phyloP scores from a whole-genome alignment of 2,329 filamentous ascomycete species.

The Dothistroma septosporum region DNA sequence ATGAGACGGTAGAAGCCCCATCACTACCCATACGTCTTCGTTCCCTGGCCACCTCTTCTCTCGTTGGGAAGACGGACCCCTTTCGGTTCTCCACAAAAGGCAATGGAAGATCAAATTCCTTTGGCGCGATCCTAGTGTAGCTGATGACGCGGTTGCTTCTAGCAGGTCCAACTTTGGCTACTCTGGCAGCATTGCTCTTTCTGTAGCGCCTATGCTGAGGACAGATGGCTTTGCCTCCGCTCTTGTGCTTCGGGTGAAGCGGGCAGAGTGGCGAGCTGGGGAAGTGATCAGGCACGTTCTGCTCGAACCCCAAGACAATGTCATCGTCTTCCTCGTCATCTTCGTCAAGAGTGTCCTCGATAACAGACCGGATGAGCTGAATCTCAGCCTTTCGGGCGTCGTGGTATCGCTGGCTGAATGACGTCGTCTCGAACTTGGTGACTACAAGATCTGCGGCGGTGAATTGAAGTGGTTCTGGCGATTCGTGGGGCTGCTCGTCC shows the following conservation, averaged over 20 bases:
- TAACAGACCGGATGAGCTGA: constrained; percentile 24
- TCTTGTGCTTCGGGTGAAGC: constrained; percentile 35
- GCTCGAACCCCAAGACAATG: constrained; percentile 29
- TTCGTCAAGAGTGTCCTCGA: constrained; percentile 26
- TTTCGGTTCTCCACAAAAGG: not conserved
- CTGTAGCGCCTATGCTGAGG: constrained; percentile 37
- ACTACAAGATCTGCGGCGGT: constrained; percentile 22
- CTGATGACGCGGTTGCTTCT: constrained; percentile 7
- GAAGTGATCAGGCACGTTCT: constrained; percentile 43
- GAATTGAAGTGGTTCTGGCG: not conserved
- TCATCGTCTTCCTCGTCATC: constrained; percentile 25
- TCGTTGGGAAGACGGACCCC: not conserved
- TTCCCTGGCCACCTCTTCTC: not conserved
- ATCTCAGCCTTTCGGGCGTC: constrained; percentile 26
- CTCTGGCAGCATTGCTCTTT: constrained; percentile 5
- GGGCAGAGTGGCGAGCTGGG: constrained; percentile 43
- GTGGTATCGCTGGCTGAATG: constrained; percentile 31
- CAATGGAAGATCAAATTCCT: not conserved
- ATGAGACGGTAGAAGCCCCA: not conserved
- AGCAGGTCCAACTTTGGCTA: constrained; percentile 7
- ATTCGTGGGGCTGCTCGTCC: no score
- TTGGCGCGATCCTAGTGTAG: not conserved
- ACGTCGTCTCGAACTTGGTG: constrained; percentile 31
- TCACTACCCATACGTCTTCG: not conserved
- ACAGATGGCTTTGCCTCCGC: constrained; percentile 37